Conservation (phyloP, 768 basidiomycete genomes). For the Lentinula boryana region DNA sequence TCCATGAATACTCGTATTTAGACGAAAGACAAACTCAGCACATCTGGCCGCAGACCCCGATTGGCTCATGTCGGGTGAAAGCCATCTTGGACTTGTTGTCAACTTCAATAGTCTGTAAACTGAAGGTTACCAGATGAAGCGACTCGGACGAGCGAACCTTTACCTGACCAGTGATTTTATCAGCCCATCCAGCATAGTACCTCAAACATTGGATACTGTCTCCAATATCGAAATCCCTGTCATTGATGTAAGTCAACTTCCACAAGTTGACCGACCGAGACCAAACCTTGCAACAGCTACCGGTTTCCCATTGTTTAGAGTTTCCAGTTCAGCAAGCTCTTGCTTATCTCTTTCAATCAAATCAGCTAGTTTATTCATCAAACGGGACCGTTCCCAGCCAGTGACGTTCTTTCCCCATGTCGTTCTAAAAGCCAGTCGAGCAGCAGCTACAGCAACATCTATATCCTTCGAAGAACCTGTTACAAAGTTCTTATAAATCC, state of each 20-base stretch:
- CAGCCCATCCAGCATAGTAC: slow-evolving; percentile 95
- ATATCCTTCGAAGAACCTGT: slow-evolving; percentile 70
- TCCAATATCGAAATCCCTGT: slow-evolving; percentile 75
- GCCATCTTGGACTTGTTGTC: slow-evolving; percentile 77
- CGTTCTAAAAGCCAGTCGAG: slow-evolving; percentile 75
- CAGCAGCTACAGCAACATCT: slow-evolving; percentile 77
- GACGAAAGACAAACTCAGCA: not conserved
- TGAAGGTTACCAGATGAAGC: not conserved
- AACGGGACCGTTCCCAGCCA: slow-evolving; percentile 73
- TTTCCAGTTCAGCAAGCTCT: slow-evolving; percentile 78
- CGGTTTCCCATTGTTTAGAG: slow-evolving; percentile 92
- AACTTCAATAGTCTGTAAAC: slow-evolving; percentile 63
- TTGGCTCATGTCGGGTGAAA: slow-evolving; percentile 84
- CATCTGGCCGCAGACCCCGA: slow-evolving; percentile 94
- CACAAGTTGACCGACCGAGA: not conserved
- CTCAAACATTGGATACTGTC: slow-evolving; percentile 74
- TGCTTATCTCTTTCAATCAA: slow-evolving; percentile 83
- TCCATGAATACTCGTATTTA: not conserved
- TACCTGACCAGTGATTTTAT: slow-evolving; percentile 88
- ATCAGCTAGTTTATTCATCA: slow-evolving; percentile 83
- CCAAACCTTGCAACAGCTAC: slow-evolving; percentile 41
- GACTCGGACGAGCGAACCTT: not conserved
- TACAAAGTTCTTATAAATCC: not conserved
- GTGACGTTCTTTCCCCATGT: slow-evolving; percentile 88
- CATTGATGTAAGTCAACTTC: slow-evolving; percentile 1